Evolutionary conservation across 441 rosid species (phyloP).

Genomic region (Bruguiera hainesii): DNA sequence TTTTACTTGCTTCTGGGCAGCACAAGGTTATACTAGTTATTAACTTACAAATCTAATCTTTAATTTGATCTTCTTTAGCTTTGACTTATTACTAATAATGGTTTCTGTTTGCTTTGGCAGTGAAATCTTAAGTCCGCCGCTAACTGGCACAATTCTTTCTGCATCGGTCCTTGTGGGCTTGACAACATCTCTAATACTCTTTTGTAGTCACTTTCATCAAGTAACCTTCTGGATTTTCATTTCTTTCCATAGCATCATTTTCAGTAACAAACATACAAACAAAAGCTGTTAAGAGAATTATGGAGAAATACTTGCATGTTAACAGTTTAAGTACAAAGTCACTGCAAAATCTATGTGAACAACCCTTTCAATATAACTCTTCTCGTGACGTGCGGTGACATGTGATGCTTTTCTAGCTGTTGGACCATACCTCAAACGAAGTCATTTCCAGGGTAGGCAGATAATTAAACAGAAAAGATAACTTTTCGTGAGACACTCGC

Average conservation of each 20-base stretch:
- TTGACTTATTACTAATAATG: conserved; percentile 1
- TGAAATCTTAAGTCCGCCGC: conserved; percentile 35
- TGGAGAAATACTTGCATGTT: too few relatives aligned
- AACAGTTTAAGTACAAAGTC: too few relatives aligned
- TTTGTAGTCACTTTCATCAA: conserved; percentile 96
- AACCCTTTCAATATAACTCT: neutral
- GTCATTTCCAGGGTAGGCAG: too few relatives aligned
- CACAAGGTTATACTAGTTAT: conserved; percentile 40
- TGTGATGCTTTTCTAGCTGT: too few relatives aligned
- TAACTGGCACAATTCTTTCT: conserved; percentile 52
- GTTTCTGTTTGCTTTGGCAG: conserved; percentile 33
- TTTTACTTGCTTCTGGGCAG: conserved; percentile 66
- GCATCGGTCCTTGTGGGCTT: conserved; percentile 73
- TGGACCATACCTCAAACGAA: neutral
- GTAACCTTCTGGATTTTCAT: conserved; percentile 22
- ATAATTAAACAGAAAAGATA: too few relatives aligned
- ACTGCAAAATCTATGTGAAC: neutral
- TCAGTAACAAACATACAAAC: neutral
- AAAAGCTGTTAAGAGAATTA: too few relatives aligned
- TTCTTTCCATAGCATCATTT: neutral
- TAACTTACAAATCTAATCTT: neutral
- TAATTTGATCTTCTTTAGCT: neutral
- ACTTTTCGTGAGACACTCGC: too few relatives aligned
- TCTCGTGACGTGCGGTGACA: too few relatives aligned
- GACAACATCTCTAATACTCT: conserved; percentile 81